Evolutionary conservation across 805 yeast species (phyloP).

Genomic region (Lipomyces mesembrius): DNA sequence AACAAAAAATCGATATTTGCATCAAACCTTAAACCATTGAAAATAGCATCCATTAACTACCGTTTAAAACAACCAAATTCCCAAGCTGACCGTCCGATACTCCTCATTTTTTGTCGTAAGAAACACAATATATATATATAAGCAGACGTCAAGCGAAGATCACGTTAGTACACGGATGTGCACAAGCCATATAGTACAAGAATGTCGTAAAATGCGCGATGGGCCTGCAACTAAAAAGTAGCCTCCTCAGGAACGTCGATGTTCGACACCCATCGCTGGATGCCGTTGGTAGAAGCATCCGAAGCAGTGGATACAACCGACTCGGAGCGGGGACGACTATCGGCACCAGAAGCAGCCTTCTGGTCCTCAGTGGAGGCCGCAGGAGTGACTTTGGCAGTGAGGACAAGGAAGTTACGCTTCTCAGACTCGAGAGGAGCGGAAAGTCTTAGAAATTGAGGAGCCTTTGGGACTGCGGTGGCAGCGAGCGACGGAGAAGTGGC

Average conservation of each 20-base stretch:
- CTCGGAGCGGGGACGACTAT: background rate
- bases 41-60: background rate
- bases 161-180: background rate
- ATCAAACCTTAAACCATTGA: background rate
- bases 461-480: background rate
- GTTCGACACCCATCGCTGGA: slow-evolving; percentile 2
- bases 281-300: background rate
- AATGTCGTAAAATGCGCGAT: background rate
- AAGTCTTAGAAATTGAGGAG: background rate
- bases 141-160: too few species aligned
- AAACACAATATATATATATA: too few species aligned
- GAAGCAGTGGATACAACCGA: background rate
- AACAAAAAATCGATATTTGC: background rate
- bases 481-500: background rate
- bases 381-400: background rate
- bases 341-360: background rate
- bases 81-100: background rate
- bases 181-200: background rate
- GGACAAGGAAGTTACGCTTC: background rate
- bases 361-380: background rate
- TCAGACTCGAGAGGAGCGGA: slow-evolving; percentile 1
- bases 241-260: background rate
- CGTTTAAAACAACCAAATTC: background rate
- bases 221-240: background rate
- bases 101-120: background rate